phyloP scores from a whole-genome alignment of 2,329 filamentous ascomycete genomes.

The Penicillium sp. region DNA sequence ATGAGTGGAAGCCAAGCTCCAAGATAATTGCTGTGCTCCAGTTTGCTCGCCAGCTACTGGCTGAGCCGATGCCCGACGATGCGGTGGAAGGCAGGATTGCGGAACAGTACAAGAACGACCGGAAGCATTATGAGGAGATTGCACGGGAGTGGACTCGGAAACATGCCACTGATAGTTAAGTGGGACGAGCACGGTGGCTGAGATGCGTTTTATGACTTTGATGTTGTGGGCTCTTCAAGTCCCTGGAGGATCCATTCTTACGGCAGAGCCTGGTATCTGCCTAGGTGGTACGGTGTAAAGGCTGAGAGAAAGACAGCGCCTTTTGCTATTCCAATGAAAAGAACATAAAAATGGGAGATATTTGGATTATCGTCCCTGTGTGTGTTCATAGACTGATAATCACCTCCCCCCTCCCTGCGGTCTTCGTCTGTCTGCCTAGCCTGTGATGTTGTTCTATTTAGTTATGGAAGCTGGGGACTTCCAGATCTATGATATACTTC shows the following conservation, averaged over 20 bases:
- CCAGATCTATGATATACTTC: too few relatives aligned
- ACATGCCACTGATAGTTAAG: constrained; percentile 58
- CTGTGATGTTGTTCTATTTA: too few relatives aligned
- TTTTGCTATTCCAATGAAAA: too few relatives aligned
- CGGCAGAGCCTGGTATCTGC: too few relatives aligned
- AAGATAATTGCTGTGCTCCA: constrained; percentile 73
- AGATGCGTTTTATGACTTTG: constrained; percentile 11
- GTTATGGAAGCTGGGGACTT: too few relatives aligned
- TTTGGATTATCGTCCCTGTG: too few relatives aligned
- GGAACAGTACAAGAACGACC: constrained; percentile 72
- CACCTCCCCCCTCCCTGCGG: too few relatives aligned
- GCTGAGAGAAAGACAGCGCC: too few relatives aligned
- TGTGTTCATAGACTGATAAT: too few relatives aligned
- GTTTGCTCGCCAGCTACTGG: constrained; percentile 69
- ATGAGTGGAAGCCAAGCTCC: constrained; percentile 89
- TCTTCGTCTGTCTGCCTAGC: too few relatives aligned
- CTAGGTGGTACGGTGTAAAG: too few relatives aligned
- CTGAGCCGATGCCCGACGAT: constrained; percentile 83
- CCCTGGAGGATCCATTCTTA: constrained; percentile 1
- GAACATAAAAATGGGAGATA: too few relatives aligned
- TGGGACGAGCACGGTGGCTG: constrained; percentile 1
- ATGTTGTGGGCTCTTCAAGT: constrained; percentile 9
- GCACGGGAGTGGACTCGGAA: constrained; percentile 70
- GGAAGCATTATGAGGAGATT: constrained; percentile 67
- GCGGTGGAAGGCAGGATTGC: constrained; percentile 83